phyloP scores from a whole-genome alignment of 805 yeast genomes.

The Suhomyces pyralidae region DNA sequence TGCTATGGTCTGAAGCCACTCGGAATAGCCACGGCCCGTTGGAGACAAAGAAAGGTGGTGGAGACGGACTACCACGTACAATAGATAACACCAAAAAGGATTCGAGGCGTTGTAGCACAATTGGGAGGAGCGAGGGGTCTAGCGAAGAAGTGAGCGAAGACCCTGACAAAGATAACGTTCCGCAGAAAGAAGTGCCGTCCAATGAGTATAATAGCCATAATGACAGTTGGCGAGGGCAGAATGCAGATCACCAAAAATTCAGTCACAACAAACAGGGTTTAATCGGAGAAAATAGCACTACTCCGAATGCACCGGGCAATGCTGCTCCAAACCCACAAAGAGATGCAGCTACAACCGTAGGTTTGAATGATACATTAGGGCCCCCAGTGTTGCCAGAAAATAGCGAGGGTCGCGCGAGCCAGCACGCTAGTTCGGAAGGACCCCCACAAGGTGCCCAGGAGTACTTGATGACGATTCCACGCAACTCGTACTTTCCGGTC shows the following conservation, averaged over 20 bases:
- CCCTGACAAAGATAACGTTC: not conserved
- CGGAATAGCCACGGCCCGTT: not conserved
- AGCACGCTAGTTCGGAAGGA: not conserved
- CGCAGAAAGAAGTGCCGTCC: not conserved
- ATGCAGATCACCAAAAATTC: not conserved
- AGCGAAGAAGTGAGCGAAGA: not conserved
- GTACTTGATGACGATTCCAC: conserved; percentile 20
- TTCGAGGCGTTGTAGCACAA: not conserved
- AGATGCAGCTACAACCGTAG: not conserved
- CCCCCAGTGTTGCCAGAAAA: not conserved
- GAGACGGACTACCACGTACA: not conserved
- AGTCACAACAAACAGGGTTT: too few species aligned
- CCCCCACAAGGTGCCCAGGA: conserved; percentile 6
- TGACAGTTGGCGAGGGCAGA: not conserved
- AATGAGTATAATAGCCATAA: not conserved
- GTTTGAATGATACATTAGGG: not conserved
- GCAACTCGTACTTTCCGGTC: conserved; percentile 55
- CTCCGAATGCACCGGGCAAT: not conserved
- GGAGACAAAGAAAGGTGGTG: not conserved
- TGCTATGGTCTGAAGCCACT: not conserved
- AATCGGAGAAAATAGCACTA: too few species aligned
- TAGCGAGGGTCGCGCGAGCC: not conserved
- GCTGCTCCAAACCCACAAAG: not conserved
- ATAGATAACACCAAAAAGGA: not conserved
- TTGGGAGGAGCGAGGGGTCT: not conserved